phyloP scores from a whole-genome alignment of 2,329 filamentous ascomycete genomes.

The Diaporthe longicolla region DNA sequence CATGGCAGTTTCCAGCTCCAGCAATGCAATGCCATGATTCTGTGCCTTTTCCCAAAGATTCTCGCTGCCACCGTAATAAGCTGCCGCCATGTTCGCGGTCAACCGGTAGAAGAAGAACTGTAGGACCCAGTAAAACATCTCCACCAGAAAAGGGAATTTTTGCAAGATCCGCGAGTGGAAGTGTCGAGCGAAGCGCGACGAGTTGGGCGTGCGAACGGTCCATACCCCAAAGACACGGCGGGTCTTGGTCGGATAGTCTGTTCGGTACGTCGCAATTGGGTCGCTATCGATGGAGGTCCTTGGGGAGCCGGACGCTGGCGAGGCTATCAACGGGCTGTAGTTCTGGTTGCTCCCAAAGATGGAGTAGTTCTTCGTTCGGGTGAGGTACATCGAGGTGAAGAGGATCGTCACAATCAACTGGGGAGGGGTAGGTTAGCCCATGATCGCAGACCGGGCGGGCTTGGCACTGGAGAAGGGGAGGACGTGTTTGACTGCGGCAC shows the following conservation, averaged over 20 bases:
- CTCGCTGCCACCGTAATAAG: slow-evolving; percentile 64
- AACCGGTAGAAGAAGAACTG: slow-evolving; percentile 75
- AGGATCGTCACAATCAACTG: slow-evolving; percentile 56
- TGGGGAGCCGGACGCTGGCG: slow-evolving; percentile 41
- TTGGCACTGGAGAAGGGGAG: neutral
- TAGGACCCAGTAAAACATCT: slow-evolving; percentile 82
- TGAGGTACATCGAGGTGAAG: slow-evolving; percentile 55
- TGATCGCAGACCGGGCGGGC: neutral
- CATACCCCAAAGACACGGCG: slow-evolving; percentile 50
- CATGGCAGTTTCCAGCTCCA: slow-evolving; percentile 56
- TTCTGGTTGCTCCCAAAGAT: slow-evolving; percentile 46
- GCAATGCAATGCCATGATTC: slow-evolving; percentile 58
- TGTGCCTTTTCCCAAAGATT: slow-evolving; percentile 61
- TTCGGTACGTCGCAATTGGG: slow-evolving; percentile 43
- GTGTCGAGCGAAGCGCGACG: slow-evolving; percentile 69
- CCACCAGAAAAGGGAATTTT: slow-evolving; percentile 77
- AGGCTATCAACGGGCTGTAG: slow-evolving; percentile 37
- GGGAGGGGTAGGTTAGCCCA: neutral
- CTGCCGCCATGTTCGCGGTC: slow-evolving; percentile 66
- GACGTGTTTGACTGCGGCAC: slow-evolving; percentile 29
- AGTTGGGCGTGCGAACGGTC: slow-evolving; percentile 64
- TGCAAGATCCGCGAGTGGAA: slow-evolving; percentile 72
- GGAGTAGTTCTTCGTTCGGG: slow-evolving; percentile 53
- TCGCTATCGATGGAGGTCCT: slow-evolving; percentile 43
- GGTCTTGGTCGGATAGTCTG: slow-evolving; percentile 49